A percentile compares a stretch with the other conserved stretches of the same genome.
Evolutionary conservation across 306 rosid genomes (phyloP).

Genomic region (Styphnolobium japonicum): DNA sequence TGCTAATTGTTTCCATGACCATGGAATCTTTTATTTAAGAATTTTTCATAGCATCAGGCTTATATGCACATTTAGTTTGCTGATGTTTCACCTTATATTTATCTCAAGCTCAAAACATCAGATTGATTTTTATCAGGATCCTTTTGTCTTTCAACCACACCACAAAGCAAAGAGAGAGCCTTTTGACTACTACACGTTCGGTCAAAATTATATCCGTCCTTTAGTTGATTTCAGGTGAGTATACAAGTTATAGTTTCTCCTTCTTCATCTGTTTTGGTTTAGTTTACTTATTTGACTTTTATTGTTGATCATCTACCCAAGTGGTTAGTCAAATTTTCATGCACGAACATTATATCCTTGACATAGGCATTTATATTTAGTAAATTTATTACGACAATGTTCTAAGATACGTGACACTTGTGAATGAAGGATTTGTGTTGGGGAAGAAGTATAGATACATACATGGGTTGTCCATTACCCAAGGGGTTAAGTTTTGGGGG

Average conservation of each 20-base stretch:
- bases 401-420: neutral
- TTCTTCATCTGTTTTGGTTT: slow-evolving; percentile 27
- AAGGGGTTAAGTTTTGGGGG: slow-evolving; percentile 7
- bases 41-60: slow-evolving; percentile 6
- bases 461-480: slow-evolving; percentile 5
- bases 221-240: slow-evolving; percentile 84
- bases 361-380: neutral
- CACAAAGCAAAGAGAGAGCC: slow-evolving; percentile 96
- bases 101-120: slow-evolving; percentile 26
- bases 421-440: neutral
- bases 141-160: slow-evolving; percentile 76
- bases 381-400: neutral
- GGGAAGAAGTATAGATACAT: neutral
- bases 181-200: slow-evolving; percentile 90
- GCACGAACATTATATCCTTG: neutral
- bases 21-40: neutral
- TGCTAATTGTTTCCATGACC: neutral
- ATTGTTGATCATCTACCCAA: neutral
- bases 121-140: slow-evolving; percentile 70
- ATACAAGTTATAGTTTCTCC: slow-evolving; percentile 25
- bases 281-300: slow-evolving; percentile 25
- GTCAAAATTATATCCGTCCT: slow-evolving; percentile 94
- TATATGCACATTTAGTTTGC: slow-evolving; percentile 14
- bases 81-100: slow-evolving; percentile 11
- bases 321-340: neutral